These are phyloP conservation scores for Avena sativa DNA, from an alignment of 176 grass and related monocot species.

Conservation along the genomic window DNA sequence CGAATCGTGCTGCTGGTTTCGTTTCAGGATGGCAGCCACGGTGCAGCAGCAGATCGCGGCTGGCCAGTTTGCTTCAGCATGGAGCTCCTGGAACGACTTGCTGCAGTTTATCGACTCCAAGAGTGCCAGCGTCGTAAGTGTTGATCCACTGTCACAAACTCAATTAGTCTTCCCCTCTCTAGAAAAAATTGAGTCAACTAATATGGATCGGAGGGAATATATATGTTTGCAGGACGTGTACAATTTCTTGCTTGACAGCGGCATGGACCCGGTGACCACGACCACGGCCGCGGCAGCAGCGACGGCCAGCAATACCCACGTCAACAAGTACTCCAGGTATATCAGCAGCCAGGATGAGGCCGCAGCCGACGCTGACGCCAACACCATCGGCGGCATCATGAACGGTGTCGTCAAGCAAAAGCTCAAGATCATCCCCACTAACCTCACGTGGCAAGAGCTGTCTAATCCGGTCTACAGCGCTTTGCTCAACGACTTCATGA, in stretches of 20 bases:
- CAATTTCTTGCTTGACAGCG: conserved; percentile 45
- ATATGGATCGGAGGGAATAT: too few species aligned
- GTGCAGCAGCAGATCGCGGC: conserved; percentile 51
- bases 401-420: conserved; percentile 70
- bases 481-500: conserved; percentile 69
- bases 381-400: conserved; percentile 52
- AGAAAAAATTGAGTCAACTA: too few species aligned
- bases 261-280: conserved; percentile 44
- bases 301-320: background rate
- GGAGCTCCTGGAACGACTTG: background rate
- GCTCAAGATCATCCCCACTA: conserved; percentile 70
- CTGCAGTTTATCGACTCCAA: conserved; percentile 1
- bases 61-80: conserved; percentile 17
- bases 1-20: background rate
- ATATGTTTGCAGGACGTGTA: background rate
- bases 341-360: conserved; percentile 35
- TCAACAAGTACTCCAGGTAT: conserved; percentile 48
- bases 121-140: conserved; percentile 29
- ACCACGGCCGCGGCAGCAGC: background rate
- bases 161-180: background rate
- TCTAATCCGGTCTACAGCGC: conserved; percentile 40
- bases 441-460: conserved; percentile 44
- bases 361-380: conserved; percentile 7
- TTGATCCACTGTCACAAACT: background rate
- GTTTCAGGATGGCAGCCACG: conserved; percentile 50